These are phyloP conservation scores for Solanum sejunctum DNA, from an alignment of 257 asterid genomes.

Conservation along the genomic window DNA sequence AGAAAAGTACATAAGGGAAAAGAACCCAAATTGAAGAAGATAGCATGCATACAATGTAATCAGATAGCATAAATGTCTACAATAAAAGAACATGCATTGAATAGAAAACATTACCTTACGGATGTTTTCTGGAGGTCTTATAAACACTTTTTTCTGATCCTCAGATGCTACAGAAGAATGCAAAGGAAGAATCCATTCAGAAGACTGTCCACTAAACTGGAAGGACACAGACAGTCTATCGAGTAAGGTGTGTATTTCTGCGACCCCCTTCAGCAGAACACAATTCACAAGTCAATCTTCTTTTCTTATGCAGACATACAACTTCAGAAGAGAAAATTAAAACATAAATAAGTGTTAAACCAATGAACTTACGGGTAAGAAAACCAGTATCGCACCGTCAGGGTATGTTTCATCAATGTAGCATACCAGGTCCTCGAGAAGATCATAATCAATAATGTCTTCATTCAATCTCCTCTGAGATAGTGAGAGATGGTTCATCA, in stretches of 20 bases:
- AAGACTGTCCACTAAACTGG: slow-evolving; percentile 72
- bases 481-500: slow-evolving; percentile 5
- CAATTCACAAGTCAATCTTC: neutral
- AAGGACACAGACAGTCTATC: slow-evolving; percentile 69
- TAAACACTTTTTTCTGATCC: slow-evolving; percentile 87
- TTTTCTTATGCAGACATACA: neutral
- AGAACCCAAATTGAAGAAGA: neutral
- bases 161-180: slow-evolving; percentile 92
- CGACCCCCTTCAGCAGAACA: slow-evolving; percentile 61
- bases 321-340: neutral
- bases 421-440: slow-evolving; percentile 92
- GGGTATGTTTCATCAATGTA: slow-evolving; percentile 66
- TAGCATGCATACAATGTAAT: neutral
- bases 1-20: neutral
- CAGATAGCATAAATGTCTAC: neutral
- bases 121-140: slow-evolving; percentile 69
- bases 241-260: slow-evolving; percentile 64
- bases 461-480: slow-evolving; percentile 79
- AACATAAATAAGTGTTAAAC: neutral
- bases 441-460: slow-evolving; percentile 83
- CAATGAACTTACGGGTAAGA: slow-evolving; percentile 60
- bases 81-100: neutral
- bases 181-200: slow-evolving; percentile 92
- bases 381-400: slow-evolving; percentile 81
- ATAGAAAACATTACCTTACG: slow-evolving; percentile 54